phyloP scores from a whole-genome alignment of 257 asterid genomes.

The Plantago major region DNA sequence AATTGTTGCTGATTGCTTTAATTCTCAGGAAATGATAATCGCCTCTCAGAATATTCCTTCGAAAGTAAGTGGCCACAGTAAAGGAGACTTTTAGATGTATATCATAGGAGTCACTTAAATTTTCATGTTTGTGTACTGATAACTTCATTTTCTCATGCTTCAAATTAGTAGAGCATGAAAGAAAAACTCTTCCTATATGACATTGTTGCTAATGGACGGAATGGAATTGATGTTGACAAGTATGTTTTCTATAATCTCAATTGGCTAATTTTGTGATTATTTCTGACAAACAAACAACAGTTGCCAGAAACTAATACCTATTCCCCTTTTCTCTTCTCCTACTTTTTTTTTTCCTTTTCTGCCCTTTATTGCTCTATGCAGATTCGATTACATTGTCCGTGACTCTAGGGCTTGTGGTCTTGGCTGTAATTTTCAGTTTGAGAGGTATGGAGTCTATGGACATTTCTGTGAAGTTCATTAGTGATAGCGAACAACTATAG shows the following conservation, averaged over 20 bases:
- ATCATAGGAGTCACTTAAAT: slow-evolving; percentile 9
- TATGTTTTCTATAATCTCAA: slow-evolving; percentile 30
- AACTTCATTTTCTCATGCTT: neutral
- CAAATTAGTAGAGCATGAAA: slow-evolving; percentile 38
- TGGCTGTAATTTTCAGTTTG: slow-evolving; percentile 77
- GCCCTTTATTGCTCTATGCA: slow-evolving; percentile 24
- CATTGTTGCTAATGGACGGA: slow-evolving; percentile 91
- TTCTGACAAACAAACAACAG: neutral
- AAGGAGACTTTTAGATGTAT: slow-evolving; percentile 8
- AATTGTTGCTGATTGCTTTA: slow-evolving; percentile 9
- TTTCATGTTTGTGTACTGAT: slow-evolving; percentile 14
- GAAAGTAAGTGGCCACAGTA: slow-evolving; percentile 40
- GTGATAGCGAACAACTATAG: too few relatives aligned
- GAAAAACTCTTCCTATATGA: slow-evolving; percentile 77
- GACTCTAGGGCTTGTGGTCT: slow-evolving; percentile 96
- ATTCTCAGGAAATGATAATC: slow-evolving; percentile 66
- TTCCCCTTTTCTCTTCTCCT: too few relatives aligned
- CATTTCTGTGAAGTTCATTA: slow-evolving; percentile 4
- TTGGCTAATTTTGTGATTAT: neutral
- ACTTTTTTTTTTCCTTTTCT: slow-evolving; percentile 4
- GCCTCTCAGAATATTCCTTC: slow-evolving; percentile 56
- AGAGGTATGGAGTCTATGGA: slow-evolving; percentile 40
- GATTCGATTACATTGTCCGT: slow-evolving; percentile 87
- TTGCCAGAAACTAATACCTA: slow-evolving; percentile 8
- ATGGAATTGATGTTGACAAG: slow-evolving; percentile 96